Evolutionary conservation across 176 grass and related monocot species (phyloP).

Genomic region (Carex littledalei): DNA sequence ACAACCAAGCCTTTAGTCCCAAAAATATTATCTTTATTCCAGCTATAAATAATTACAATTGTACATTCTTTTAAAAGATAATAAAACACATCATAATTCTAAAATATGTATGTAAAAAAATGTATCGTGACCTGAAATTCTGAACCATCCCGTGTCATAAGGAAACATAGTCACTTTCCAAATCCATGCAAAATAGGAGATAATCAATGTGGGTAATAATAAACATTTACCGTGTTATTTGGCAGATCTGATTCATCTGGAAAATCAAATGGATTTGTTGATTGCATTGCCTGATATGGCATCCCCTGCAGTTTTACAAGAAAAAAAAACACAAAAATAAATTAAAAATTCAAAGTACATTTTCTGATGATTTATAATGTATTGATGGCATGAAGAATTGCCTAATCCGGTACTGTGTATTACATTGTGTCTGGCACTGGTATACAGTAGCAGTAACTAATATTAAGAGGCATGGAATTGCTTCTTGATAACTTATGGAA

Average conservation of each 20-base stretch:
- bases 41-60: not conserved
- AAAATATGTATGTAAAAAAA: not conserved
- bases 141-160: too few species aligned
- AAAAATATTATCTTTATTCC: not conserved
- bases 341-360: not conserved
- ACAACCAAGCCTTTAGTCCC: too few species aligned
- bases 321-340: conserved; percentile 18
- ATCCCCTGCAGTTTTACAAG: conserved; percentile 35
- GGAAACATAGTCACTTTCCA: not conserved
- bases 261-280: conserved; percentile 81
- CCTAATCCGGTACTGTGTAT: not conserved
- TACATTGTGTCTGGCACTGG: not conserved
- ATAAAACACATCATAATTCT: not conserved
- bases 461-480: not conserved
- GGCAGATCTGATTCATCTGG: conserved; percentile 49
- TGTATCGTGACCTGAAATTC: too few species aligned
- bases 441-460: not conserved
- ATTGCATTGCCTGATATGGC: conserved; percentile 45
- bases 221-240: conserved; percentile 30
- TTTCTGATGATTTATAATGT: not conserved
- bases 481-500: not conserved
- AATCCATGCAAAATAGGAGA: not conserved
- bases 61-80: not conserved
- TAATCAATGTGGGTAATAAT: not conserved
- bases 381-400: not conserved